A percentile compares a stretch with the other conserved stretches of the same genome.
Conservation (phyloP, 129 eudicot genomes). For the Kitagawia praeruptora region DNA sequence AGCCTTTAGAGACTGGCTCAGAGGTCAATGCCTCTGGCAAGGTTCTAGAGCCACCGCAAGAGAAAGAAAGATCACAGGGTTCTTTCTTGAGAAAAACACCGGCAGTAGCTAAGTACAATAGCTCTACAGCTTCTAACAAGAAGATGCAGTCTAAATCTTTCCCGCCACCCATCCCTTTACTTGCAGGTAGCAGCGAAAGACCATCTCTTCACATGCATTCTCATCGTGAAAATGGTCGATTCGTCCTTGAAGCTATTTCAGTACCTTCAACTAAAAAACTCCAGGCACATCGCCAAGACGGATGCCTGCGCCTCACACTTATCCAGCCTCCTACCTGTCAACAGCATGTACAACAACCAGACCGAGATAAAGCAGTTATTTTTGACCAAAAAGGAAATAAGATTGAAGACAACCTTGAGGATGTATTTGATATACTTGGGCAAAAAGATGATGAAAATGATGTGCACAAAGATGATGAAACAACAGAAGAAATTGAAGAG, state of each 20-base stretch:
- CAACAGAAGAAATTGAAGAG: conserved; percentile 9
- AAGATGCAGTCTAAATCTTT: conserved; percentile 28
- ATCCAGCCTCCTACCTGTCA: conserved; percentile 19
- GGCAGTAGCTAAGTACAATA: conserved; percentile 22
- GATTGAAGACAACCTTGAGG: conserved; percentile 10
- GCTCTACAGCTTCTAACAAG: conserved; percentile 11
- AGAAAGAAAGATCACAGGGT: not conserved
- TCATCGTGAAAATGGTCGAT: conserved; percentile 60
- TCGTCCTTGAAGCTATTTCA: conserved; percentile 71
- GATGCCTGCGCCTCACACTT: conserved; percentile 63
- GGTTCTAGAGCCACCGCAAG: not conserved
- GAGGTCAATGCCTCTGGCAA: conserved; percentile 15
- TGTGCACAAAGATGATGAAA: conserved; percentile 8
- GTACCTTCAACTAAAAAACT: conserved; percentile 45
- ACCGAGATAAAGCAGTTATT: not conserved
- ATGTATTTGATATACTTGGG: conserved; percentile 19
- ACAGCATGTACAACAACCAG: conserved; percentile 20
- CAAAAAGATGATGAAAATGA: conserved; percentile 7
- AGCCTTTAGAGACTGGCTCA: conserved; percentile 22
- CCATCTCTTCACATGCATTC: conserved; percentile 62
- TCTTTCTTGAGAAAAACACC: not conserved
- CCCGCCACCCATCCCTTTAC: conserved; percentile 64
- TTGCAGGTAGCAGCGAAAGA: conserved; percentile 38
- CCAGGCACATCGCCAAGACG: conserved; percentile 61
- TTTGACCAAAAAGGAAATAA: conserved; percentile 10